phyloP scores from a whole-genome alignment of 2,329 filamentous ascomycete species.

The Beauveria varroae region DNA sequence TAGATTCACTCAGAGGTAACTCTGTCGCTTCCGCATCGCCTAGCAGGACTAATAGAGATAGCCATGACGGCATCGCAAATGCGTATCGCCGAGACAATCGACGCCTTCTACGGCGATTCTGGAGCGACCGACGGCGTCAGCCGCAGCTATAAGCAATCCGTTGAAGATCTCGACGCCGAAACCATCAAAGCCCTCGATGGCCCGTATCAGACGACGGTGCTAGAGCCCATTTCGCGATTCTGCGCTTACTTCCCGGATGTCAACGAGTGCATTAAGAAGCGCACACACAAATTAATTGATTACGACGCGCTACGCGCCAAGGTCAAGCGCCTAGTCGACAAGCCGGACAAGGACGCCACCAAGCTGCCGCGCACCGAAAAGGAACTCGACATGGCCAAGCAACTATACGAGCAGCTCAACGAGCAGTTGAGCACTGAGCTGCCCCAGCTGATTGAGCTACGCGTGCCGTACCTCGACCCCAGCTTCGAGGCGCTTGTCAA shows the following conservation, averaged over 20 bases:
- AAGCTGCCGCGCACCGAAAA: constrained; percentile 95
- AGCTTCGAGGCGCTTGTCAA: constrained; percentile 97
- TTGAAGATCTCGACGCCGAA: constrained; percentile 94
- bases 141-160: constrained; percentile 95
- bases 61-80: constrained; percentile 99
- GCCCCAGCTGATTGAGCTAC: constrained; percentile 91
- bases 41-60: constrained; percentile 24
- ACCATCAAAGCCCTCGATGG: constrained; percentile 98
- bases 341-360: constrained; percentile 96
- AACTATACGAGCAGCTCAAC: constrained; percentile 92
- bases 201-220: constrained; percentile 86
- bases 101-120: constrained; percentile 96
- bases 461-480: constrained; percentile 94
- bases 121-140: constrained; percentile 93
- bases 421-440: constrained; percentile 90
- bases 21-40: not conserved
- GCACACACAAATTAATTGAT: constrained; percentile 95
- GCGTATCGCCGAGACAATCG: constrained; percentile 98
- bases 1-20: constrained; percentile 84
- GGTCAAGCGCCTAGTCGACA: constrained; percentile 94
- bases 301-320: constrained; percentile 94
- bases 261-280: constrained; percentile 99
- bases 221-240: constrained; percentile 92
- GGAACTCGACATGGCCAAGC: constrained; percentile 89
- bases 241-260: constrained; percentile 98